Evolutionary conservation across 176 grass and related monocot species (phyloP).

Genomic region (Tillandsia leiboldiana): DNA sequence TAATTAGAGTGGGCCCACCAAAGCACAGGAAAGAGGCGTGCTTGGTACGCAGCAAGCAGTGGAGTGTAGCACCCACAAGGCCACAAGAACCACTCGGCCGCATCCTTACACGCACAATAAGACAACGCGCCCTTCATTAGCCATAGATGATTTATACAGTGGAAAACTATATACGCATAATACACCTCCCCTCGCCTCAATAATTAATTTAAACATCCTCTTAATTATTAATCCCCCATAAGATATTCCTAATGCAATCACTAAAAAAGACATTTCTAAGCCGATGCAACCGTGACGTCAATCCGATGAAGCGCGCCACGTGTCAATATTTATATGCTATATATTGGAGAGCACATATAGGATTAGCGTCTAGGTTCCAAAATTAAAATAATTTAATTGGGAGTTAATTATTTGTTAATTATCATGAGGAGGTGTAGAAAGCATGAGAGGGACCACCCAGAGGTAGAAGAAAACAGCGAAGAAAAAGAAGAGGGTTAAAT

Average conservation of each 20-base stretch:
- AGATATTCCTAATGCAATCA: too few species aligned
- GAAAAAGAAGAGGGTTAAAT: too few species aligned
- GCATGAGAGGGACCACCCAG: background rate
- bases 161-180: too few species aligned
- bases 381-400: background rate
- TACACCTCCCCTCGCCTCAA: too few species aligned
- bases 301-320: background rate
- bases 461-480: background rate
- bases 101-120: background rate
- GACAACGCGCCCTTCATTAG: background rate
- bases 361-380: background rate
- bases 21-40: conserved; percentile 2
- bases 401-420: background rate
- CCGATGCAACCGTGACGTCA: background rate
- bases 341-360: background rate
- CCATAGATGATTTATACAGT: too few species aligned
- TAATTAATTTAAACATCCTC: too few species aligned
- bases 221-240: too few species aligned
- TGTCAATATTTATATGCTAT: background rate
- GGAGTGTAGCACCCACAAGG: conserved; percentile 1
- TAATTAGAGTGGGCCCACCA: background rate
- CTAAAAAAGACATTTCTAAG: conserved; percentile 1
- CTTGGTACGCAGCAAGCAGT: conserved; percentile 7
- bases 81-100: background rate
- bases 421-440: background rate